Evolutionary conservation across 2,329 filamentous ascomycete species (phyloP), one percentile per base, ranked within the genome.

Genomic region (Pseudophaeomoniella oleicola): DNA sequence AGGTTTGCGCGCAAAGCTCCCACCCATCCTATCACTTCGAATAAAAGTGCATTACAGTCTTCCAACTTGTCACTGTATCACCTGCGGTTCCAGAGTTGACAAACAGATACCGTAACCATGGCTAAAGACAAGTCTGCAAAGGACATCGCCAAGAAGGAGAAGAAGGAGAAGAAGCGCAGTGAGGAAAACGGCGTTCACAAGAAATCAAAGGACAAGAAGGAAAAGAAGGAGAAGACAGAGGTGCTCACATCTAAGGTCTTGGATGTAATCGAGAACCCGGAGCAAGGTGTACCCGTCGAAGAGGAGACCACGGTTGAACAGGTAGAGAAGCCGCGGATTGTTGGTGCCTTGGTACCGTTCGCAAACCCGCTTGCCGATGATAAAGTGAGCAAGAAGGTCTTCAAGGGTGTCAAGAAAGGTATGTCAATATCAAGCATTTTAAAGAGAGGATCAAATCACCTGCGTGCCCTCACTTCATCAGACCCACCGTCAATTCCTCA

Each of bases 351-450:
- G 37, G 64, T 67, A 42, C 64, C 63, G 9, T 67, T 67, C 47
- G 64, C 64, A 44, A 59, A 62, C 44, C 64, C 64, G 37, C 47
- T 67, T 47, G 62, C 62, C 4, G 63, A 67, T 44, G 64, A 67
- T 39, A 67, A 67, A 56, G 51, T 54, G 37, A 60, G 58, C 40
- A 67, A 66, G 58, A 67, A 67, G 55, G 60, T 64, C 32, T 51
- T 67, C 37, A 67, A 65, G 56, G 57, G 57, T 36, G 63, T 67
- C n/a, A 67, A 66, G 56, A 67, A 67, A 51, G 61, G 62, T 64
- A 54, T 45, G 54, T 17, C 22, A 30, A 36, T 16, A 4, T 29
- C 37, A 19, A 34, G 37, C n/a, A n/a, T n/a, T n/a, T n/a, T n/a
- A n/a, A n/a, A n/a, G n/a, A n/a, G n/a, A n/a, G n/a, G n/a, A n/a